Evolutionary conservation across 495 filamentous ascomycete genomes (phyloP).

Genomic region (Sordaria brevicollis): DNA sequence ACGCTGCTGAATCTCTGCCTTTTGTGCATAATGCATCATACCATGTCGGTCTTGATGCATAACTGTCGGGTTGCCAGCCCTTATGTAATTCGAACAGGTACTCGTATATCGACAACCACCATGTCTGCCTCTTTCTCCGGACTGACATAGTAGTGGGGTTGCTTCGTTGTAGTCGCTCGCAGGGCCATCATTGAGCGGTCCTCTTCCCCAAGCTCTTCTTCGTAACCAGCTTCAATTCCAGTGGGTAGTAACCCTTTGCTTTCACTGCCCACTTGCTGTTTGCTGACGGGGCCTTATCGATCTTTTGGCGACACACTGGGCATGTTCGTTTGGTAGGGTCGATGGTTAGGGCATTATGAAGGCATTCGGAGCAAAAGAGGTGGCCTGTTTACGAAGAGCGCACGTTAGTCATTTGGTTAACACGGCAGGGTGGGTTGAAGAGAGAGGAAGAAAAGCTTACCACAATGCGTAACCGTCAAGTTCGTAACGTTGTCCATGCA

Average conservation of each 20-base stretch:
- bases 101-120: neutral
- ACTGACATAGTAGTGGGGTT: neutral
- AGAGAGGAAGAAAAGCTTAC: slow-evolving; percentile 39
- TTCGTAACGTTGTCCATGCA: slow-evolving; percentile 72
- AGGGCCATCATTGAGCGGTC: slow-evolving; percentile 4
- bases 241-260: slow-evolving; percentile 39
- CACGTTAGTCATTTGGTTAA: neutral
- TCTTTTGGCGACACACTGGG: slow-evolving; percentile 44
- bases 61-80: neutral
- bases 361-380: slow-evolving; percentile 75
- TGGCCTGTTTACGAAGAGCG: slow-evolving; percentile 45
- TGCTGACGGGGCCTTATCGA: slow-evolving; percentile 38
- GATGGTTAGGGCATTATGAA: slow-evolving; percentile 62
- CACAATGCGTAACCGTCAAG: slow-evolving; percentile 71
- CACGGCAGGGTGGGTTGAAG: neutral
- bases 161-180: neutral
- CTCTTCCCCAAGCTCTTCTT: slow-evolving; percentile 36
- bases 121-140: neutral
- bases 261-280: slow-evolving; percentile 23
- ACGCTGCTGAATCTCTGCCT: neutral
- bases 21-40: neutral
- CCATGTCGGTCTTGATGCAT: neutral
- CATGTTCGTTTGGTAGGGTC: slow-evolving; percentile 37
- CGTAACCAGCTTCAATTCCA: slow-evolving; percentile 53
- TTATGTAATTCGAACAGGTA: neutral